These are phyloP conservation scores for Talaromyces islandicus DNA, from an alignment of 2,329 filamentous ascomycete genomes.

Conservation along the genomic window DNA sequence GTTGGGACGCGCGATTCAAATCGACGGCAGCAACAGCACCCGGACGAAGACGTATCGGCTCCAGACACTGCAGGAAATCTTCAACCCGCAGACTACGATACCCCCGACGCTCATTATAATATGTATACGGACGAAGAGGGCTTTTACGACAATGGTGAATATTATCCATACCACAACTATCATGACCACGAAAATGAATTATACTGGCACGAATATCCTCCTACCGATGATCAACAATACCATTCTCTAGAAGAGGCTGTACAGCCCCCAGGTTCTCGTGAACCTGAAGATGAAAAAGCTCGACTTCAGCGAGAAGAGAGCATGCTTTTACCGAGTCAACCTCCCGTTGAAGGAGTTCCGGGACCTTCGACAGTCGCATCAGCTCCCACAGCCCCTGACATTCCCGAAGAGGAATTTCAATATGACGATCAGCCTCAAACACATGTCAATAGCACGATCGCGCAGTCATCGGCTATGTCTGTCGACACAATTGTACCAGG, in stretches of 20 bases:
- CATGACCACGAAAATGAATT: conserved; percentile 17
- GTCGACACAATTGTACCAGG: conserved; percentile 25
- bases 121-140: conserved; percentile 21
- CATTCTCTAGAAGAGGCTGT: conserved; percentile 19
- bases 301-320: conserved; percentile 71
- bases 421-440: neutral
- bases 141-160: conserved; percentile 20
- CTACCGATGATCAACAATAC: conserved; percentile 19
- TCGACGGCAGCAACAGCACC: conserved; percentile 42
- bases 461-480: conserved; percentile 19
- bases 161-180: conserved; percentile 21
- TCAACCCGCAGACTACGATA: conserved; percentile 22
- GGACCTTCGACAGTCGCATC: conserved; percentile 40
- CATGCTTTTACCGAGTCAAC: conserved; percentile 73
- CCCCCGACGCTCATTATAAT: neutral
- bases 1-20: conserved; percentile 79
- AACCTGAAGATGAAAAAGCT: conserved; percentile 72
- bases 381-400: conserved; percentile 40
- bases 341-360: conserved; percentile 46
- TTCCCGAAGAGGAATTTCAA: conserved; percentile 44
- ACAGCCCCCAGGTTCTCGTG: conserved; percentile 50
- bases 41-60: conserved; percentile 24
- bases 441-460: conserved; percentile 35
- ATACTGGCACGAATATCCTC: conserved; percentile 19
- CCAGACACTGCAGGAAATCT: conserved; percentile 13